Evolutionary conservation across 495 filamentous ascomycete genomes (phyloP).

Genomic region (Eremomyces bilateralis): DNA sequence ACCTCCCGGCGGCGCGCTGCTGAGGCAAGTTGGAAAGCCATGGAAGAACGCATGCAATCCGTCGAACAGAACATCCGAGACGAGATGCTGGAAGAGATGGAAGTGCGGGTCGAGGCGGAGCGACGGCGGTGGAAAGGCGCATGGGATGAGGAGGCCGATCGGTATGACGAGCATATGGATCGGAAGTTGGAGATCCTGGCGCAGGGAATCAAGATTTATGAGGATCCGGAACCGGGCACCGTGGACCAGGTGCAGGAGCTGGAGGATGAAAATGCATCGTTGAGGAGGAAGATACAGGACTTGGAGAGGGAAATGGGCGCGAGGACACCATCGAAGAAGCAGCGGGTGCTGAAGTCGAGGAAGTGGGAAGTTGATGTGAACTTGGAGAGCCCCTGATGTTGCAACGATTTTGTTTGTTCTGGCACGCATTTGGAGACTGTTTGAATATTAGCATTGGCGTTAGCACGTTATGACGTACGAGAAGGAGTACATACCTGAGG

Average conservation of each 20-base stretch:
- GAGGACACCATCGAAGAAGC: constrained; percentile 21
- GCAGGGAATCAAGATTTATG: constrained; percentile 25
- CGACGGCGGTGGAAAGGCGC: constrained; percentile 54
- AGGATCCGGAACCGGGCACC: constrained; percentile 9
- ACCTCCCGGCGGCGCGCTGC: constrained; percentile 28
- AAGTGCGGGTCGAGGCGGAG: constrained; percentile 48
- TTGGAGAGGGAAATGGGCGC: constrained; percentile 13
- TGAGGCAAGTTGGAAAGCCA: constrained; percentile 16
- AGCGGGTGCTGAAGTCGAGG: constrained; percentile 20
- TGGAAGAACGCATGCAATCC: constrained; percentile 44
- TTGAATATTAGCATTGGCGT: too few relatives aligned
- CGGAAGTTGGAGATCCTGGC: constrained; percentile 74
- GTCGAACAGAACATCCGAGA: constrained; percentile 79
- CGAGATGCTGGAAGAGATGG: constrained; percentile 73
- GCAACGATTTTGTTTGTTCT: too few relatives aligned
- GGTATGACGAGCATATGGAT: constrained; percentile 64
- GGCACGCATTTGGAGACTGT: too few relatives aligned
- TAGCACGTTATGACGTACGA: too few relatives aligned
- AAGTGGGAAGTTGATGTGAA: constrained; percentile 16
- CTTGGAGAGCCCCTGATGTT: constrained; percentile 1
- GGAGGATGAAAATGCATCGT: constrained; percentile 17
- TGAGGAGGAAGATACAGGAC: constrained; percentile 14
- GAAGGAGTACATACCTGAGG: too few relatives aligned
- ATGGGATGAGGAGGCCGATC: constrained; percentile 42
- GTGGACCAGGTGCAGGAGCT: constrained; percentile 12